Evolutionary conservation across 1,284 basidiomycete species (phyloP).

Genomic region (Cystobasidium sp.): DNA sequence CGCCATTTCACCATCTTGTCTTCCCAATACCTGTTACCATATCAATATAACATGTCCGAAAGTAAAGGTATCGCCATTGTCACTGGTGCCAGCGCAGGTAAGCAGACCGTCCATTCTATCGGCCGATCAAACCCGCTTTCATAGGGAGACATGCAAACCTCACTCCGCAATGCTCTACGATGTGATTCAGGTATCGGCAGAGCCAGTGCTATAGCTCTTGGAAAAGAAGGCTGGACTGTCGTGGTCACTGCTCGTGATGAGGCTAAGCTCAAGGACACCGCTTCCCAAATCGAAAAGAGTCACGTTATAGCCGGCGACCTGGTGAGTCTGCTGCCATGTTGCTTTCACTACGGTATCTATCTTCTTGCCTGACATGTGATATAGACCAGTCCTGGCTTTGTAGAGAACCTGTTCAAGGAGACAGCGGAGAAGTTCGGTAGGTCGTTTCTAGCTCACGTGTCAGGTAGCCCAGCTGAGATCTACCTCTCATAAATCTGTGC

Average conservation of each 20-base stretch:
- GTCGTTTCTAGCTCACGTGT: slow-evolving; percentile 14
- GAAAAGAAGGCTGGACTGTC: slow-evolving; percentile 66
- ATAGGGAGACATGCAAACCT: not conserved
- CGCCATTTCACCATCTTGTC: no score
- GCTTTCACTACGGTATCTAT: not conserved
- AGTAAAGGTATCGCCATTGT: slow-evolving; percentile 45
- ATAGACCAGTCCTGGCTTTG: slow-evolving; percentile 66
- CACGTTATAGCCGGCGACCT: slow-evolving; percentile 35
- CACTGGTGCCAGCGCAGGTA: slow-evolving; percentile 47
- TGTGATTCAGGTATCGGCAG: slow-evolving; percentile 61
- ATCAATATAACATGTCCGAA: slow-evolving; percentile 8
- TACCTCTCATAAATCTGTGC: not conserved
- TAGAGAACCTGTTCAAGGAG: slow-evolving; percentile 65
- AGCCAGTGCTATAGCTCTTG: slow-evolving; percentile 62
- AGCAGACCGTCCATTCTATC: not conserved
- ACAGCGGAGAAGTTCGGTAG: slow-evolving; percentile 67
- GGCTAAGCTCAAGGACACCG: slow-evolving; percentile 67
- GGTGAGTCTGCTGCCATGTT: slow-evolving; percentile 2
- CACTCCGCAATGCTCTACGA: not conserved
- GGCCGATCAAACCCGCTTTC: not conserved
- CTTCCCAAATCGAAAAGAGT: slow-evolving; percentile 47
- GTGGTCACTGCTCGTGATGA: slow-evolving; percentile 66
- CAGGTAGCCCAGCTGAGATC: not conserved
- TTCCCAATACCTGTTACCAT: not conserved
- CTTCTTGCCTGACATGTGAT: not conserved